phyloP scores from a whole-genome alignment of 306 rosid genomes.

The Medicago ruthenica region DNA sequence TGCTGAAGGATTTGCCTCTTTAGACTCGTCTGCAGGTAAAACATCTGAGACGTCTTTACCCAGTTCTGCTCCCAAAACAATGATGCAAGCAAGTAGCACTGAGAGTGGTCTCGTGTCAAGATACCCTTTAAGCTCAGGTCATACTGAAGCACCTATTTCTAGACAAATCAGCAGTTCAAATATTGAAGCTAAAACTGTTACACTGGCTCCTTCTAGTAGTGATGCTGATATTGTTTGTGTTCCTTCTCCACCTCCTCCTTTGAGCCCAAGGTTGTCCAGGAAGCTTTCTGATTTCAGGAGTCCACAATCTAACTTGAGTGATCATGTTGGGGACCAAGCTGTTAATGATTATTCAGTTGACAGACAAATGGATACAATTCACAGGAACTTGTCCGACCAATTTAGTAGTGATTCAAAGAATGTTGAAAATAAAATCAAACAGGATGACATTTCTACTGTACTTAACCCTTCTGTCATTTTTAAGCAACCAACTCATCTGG shows the following conservation, averaged over 20 bases:
- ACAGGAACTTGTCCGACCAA: conserved; percentile 65
- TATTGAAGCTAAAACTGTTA: conserved; percentile 64
- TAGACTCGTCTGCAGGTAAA: conserved; percentile 61
- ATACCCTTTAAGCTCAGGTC: conserved; percentile 63
- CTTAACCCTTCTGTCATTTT: conserved; percentile 64
- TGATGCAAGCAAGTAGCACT: conserved; percentile 53
- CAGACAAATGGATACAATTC: conserved; percentile 69
- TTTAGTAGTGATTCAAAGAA: conserved; percentile 61
- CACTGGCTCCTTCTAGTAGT: conserved; percentile 59
- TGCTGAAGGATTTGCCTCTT: conserved; percentile 65
- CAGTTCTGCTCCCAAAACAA: conserved; percentile 63
- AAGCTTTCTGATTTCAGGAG: conserved; percentile 82
- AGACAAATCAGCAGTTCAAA: conserved; percentile 58
- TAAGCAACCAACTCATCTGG: conserved; percentile 93
- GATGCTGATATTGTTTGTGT: conserved; percentile 69
- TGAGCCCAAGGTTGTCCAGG: conserved; percentile 87
- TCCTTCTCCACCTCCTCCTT: conserved; percentile 77
- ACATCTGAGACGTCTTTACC: conserved; percentile 55
- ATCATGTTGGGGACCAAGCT: conserved; percentile 68
- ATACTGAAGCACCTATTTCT: conserved; percentile 58
- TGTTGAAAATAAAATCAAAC: conserved; percentile 65
- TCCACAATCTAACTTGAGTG: conserved; percentile 63
- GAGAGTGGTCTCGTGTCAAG: conserved; percentile 61
- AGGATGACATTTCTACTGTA: conserved; percentile 70
- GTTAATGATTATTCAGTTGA: conserved; percentile 73